Evolutionary conservation across 192 early-diverging fungal species (phyloP), one percentile per base, ranked within the genome.

Genomic region (Rhizoclosmatium globosum): DNA sequence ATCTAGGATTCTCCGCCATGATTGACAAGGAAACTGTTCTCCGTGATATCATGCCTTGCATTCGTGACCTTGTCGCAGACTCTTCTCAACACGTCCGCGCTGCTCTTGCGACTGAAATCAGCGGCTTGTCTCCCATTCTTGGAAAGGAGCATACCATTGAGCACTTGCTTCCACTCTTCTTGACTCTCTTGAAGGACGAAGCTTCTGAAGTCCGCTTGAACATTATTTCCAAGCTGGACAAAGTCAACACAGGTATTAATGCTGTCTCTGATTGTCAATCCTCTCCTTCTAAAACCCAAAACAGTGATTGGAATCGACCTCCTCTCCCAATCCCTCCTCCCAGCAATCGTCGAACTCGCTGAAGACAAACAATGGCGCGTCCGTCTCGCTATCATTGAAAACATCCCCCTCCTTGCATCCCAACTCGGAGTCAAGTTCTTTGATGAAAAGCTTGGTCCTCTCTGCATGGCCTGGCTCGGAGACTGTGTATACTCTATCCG

Each of bases 311-410:
- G 98, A 61, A 97, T 99, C 76, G 96, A 99, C 73, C 92, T 96
- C 42, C 88, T 99, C 47, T 98, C 98, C 50, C 97, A 99, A 79
- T 96, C 95, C 31, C 88, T 99, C 59, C 86, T 99, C 69, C 98
- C 98, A 6, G 98, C 98, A 13, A 98, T 99, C 81, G 93, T 99
- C 46, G 98, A 99, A 84, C 89, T 99, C 47, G 97, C 98, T 44
- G 97, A 99, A 87, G 98, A 99, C 85, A 98, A 99, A 89, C 98
- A 99, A 83, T 99, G 98, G 98, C 94, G 98, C 64, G 97, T 98
- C 71, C 95, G 98, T 31, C 86, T 98, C 85, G 98, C 98, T 3
- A 99, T 99, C 76, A 98, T 99, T 82, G 97, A 99, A 80, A 97
- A 99, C 80, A 97, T 99, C 81, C 98, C 98, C 23, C 88, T 98